Conservation (phyloP, 2,329 filamentous ascomycete genomes). For the Ilyonectria robusta region DNA sequence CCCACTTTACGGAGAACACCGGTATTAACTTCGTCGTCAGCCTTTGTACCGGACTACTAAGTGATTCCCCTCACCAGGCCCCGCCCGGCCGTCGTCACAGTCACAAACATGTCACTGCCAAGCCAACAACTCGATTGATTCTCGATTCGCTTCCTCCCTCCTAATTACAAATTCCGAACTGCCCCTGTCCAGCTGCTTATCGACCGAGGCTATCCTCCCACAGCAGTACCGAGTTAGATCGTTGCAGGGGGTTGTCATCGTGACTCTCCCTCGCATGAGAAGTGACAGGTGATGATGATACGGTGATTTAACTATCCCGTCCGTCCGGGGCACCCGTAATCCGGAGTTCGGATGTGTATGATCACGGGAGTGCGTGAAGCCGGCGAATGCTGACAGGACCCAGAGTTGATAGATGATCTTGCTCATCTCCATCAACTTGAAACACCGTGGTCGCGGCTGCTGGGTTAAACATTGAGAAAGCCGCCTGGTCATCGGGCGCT, state of each 20-base stretch:
- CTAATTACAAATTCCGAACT: not conserved
- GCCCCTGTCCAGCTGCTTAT: not conserved
- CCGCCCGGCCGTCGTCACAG: slow-evolving; percentile 2
- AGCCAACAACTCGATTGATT: not conserved
- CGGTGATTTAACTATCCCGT: not conserved
- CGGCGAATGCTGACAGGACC: not conserved
- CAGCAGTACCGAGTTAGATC: not conserved
- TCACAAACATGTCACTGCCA: slow-evolving; percentile 10
- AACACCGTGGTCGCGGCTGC: slow-evolving; percentile 11
- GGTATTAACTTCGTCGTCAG: not conserved
- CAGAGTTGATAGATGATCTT: not conserved
- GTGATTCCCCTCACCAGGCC: not conserved
- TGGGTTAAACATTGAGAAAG: not conserved
- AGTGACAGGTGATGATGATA: not conserved
- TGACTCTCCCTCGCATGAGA: not conserved
- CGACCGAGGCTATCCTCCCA: not conserved
- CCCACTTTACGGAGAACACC: not conserved
- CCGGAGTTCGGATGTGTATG: not conserved
- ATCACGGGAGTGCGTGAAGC: not conserved
- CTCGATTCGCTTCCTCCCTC: not conserved
- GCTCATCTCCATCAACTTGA: slow-evolving; percentile 22
- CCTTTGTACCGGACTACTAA: not conserved
- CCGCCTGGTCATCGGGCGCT: slow-evolving; percentile 6
- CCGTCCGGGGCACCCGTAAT: not conserved
- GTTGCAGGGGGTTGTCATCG: not conserved